Evolutionary conservation across 2,329 filamentous ascomycete species (phyloP).

Genomic region (Blumeriella jaapii): DNA sequence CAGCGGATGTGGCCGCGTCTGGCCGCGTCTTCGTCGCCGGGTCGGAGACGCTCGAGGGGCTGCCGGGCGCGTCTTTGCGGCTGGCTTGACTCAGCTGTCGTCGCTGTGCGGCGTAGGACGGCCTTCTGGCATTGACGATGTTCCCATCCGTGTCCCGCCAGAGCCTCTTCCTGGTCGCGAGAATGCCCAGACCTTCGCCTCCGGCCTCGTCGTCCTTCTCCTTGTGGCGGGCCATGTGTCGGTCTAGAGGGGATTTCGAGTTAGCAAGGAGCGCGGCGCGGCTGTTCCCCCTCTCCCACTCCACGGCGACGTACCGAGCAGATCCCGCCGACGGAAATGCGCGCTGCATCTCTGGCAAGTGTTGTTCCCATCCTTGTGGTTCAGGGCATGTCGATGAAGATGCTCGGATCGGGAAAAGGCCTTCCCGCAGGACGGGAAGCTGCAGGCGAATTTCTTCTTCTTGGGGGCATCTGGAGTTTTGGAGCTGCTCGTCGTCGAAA

Average conservation of each 20-base stretch:
- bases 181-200: constrained; percentile 33
- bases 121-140: constrained; percentile 32
- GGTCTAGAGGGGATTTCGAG: constrained; percentile 32
- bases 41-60: constrained; percentile 5
- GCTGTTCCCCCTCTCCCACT: neutral
- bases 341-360: constrained; percentile 42
- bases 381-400: constrained; percentile 39
- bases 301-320: constrained; percentile 34
- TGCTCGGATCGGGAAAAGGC: constrained; percentile 40
- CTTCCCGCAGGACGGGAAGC: constrained; percentile 32
- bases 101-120: constrained; percentile 23
- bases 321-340: constrained; percentile 43
- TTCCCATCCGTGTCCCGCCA: constrained; percentile 38
- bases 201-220: constrained; percentile 40
- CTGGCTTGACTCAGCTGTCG: constrained; percentile 14
- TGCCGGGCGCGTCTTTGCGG: constrained; percentile 10
- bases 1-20: constrained; percentile 15
- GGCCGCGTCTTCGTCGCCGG: constrained; percentile 11
- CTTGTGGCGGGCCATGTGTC: constrained; percentile 37
- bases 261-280: constrained; percentile 6
- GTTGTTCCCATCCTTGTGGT: constrained; percentile 36
- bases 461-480: constrained; percentile 12
- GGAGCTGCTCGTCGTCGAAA: constrained; percentile 16
- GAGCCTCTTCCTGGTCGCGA: constrained; percentile 38
- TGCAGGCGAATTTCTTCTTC: constrained; percentile 31